phyloP scores from a whole-genome alignment of 345 rosid genomes.

The Balakata baccata region DNA sequence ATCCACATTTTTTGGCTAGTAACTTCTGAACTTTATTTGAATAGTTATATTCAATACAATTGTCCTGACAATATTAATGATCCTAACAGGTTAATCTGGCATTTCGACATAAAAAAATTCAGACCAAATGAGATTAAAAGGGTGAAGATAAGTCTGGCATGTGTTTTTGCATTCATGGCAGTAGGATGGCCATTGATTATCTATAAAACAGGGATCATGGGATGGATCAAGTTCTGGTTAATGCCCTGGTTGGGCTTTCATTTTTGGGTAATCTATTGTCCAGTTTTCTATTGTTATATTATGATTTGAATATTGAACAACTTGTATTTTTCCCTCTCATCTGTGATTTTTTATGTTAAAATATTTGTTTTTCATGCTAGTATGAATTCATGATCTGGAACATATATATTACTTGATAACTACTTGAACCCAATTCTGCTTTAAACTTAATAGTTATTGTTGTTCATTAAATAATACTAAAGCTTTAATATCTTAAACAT shows the following conservation, averaged over 20 bases:
- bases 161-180: conserved; percentile 89
- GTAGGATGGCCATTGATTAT: conserved; percentile 93
- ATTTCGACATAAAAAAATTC: conserved; percentile 78
- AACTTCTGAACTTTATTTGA: not conserved
- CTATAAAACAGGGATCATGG: conserved; percentile 68
- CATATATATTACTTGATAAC: not conserved
- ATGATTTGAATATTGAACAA: conserved; percentile 3
- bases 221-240: conserved; percentile 90
- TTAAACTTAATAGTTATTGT: too few species aligned
- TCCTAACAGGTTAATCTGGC: conserved; percentile 68
- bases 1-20: not conserved
- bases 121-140: conserved; percentile 74
- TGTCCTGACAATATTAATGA: conserved; percentile 14
- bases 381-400: not conserved
- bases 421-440: too few species aligned
- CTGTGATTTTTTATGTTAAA: not conserved
- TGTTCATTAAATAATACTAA: too few species aligned
- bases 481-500: too few species aligned
- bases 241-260: conserved; percentile 97
- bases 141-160: conserved; percentile 93
- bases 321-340: not conserved
- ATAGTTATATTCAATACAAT: not conserved
- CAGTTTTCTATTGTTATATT: conserved; percentile 10
- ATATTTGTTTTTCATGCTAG: not conserved
- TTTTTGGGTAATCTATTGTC: conserved; percentile 67